phyloP scores from a whole-genome alignment of 139 green algal genomes.

The Chlorella ohadii region DNA sequence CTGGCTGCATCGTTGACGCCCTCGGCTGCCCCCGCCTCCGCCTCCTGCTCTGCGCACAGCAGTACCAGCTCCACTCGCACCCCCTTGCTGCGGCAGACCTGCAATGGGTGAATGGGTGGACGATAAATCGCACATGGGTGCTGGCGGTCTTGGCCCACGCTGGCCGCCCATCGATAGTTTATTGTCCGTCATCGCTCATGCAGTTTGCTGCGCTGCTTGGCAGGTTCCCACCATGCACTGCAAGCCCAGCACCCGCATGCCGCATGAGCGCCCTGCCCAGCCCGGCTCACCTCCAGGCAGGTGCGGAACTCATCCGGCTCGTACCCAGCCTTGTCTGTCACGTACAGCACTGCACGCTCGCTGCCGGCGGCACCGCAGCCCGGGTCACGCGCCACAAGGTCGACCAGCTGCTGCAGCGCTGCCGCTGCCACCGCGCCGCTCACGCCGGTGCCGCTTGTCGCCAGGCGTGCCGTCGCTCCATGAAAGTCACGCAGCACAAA shows the following conservation, averaged over 20 bases:
- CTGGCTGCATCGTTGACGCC: background rate
- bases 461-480: background rate
- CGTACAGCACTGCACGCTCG: conserved; percentile 4
- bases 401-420: conserved; percentile 19
- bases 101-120: background rate
- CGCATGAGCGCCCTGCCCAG: background rate
- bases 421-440: background rate
- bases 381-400: background rate
- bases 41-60: background rate
- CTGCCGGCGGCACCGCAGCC: background rate
- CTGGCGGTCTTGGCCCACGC: background rate
- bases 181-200: no score
- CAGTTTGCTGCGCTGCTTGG: no score
- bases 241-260: background rate
- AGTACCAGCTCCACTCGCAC: conserved; percentile 30
- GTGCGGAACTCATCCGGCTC: conserved; percentile 13
- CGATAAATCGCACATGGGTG: background rate
- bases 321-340: background rate
- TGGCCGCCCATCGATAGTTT: no score
- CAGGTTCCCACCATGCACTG: no score
- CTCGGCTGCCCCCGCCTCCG: background rate
- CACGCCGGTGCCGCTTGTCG: background rate
- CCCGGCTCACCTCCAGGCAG: conserved; percentile 15
- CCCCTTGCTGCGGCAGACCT: conserved; percentile 13
- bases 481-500: conserved; percentile 17